A percentile compares a stretch with the other conserved stretches of the same genome.
Evolutionary conservation across 192 early-diverging fungal genomes (phyloP).

Genomic region (Linnemannia elongata): DNA sequence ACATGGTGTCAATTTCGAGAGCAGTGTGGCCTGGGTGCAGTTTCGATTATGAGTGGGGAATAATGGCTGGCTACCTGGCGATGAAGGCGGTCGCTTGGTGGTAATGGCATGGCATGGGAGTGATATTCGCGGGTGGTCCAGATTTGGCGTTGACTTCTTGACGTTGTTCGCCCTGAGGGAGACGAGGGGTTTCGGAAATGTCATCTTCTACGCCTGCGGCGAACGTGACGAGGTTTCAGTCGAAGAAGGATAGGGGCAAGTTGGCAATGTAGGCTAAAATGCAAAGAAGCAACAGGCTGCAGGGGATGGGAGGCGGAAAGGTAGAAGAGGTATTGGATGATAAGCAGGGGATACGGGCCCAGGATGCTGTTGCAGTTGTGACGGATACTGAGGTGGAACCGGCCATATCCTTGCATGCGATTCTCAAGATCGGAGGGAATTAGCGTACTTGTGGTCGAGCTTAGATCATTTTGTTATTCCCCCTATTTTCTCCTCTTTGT

Average conservation of each 20-base stretch:
- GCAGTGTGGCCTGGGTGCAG: too few relatives aligned
- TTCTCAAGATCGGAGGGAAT: constrained; percentile 25
- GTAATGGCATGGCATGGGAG: too few relatives aligned
- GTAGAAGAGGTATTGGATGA: constrained; percentile 19
- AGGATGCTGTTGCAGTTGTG: constrained; percentile 3
- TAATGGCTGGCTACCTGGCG: too few relatives aligned
- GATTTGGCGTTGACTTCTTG: too few relatives aligned
- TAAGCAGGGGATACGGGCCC: constrained; percentile 16
- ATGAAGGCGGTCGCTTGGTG: too few relatives aligned
- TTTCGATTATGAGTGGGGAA: too few relatives aligned
- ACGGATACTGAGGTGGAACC: constrained; percentile 5
- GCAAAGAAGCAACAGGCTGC: background rate
- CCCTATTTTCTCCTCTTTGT: too few relatives aligned
- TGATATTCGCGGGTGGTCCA: too few relatives aligned
- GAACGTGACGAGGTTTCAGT: background rate
- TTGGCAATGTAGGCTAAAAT: background rate
- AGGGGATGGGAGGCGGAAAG: too few relatives aligned
- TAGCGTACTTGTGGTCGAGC: too few relatives aligned
- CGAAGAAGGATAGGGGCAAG: background rate
- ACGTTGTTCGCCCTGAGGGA: constrained; percentile 16
- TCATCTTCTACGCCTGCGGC: background rate
- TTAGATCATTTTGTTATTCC: too few relatives aligned
- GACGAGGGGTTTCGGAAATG: constrained; percentile 5
- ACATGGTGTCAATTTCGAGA: too few relatives aligned
- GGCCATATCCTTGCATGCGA: constrained; percentile 36